These are phyloP conservation scores for Epichloe sibirici DNA, from an alignment of 2,329 filamentous ascomycete species.

Conservation along the genomic window DNA sequence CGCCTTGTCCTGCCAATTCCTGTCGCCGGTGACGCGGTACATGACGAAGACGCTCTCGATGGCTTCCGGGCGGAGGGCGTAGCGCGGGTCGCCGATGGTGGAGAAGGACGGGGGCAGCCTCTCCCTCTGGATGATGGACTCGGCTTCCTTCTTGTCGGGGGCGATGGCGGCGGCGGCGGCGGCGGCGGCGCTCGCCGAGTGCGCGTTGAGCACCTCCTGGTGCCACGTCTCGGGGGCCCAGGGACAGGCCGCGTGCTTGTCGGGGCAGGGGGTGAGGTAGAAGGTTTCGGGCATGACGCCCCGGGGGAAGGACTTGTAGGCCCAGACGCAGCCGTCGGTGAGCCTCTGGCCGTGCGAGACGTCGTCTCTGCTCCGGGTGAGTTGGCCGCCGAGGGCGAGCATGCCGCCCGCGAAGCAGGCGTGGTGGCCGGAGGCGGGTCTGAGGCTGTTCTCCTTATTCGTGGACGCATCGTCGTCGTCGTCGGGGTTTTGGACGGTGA, in stretches of 20 bases:
- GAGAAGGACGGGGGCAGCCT: constrained; percentile 48
- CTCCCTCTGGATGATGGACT: constrained; percentile 15
- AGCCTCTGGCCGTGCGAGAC: constrained; percentile 51
- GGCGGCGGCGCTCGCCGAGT: not conserved
- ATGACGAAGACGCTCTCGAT: constrained; percentile 42
- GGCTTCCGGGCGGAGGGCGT: constrained; percentile 41
- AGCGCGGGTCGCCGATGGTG: constrained; percentile 36
- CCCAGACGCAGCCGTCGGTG: constrained; percentile 60
- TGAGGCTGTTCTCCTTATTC: not conserved
- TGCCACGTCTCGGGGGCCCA: constrained; percentile 28
- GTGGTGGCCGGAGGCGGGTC: constrained; percentile 5
- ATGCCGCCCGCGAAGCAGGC: constrained; percentile 54
- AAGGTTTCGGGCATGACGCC: constrained; percentile 48
- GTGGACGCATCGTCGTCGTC: constrained; percentile 32
- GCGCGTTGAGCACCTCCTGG: constrained; percentile 14
- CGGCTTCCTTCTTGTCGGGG: constrained; percentile 8
- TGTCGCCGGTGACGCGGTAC: constrained; percentile 39
- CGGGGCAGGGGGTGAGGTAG: constrained; percentile 26
- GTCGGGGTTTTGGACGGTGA: constrained; percentile 29
- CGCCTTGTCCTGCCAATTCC: constrained; percentile 30
- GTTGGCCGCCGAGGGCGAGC: constrained; percentile 52
- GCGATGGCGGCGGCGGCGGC: no score
- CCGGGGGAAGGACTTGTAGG: constrained; percentile 45
- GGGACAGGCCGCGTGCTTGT: constrained; percentile 10
- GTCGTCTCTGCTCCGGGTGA: constrained; percentile 46